These are phyloP conservation scores for Hyphopichia burtonii DNA, from an alignment of 1,139 yeast species.

Conservation along the genomic window DNA sequence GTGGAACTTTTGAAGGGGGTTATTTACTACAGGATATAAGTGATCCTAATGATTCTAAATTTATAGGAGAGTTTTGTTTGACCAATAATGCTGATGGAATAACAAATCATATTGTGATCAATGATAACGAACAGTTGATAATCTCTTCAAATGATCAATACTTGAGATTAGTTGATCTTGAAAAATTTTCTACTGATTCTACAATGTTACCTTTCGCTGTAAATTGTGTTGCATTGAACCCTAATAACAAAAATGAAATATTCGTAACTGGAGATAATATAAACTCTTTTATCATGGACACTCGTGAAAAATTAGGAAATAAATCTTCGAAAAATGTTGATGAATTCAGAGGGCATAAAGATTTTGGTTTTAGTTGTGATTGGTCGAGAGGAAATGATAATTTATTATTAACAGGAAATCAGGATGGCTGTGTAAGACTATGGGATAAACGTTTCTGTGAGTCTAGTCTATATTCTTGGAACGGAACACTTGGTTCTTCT, in stretches of 20 bases:
- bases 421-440: constrained; percentile 56
- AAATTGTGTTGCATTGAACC: constrained; percentile 49
- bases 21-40: constrained; percentile 37
- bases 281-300: constrained; percentile 45
- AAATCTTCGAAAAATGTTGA: constrained; percentile 11
- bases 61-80: constrained; percentile 36
- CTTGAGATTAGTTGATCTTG: constrained; percentile 41
- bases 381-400: constrained; percentile 50
- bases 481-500: constrained; percentile 34
- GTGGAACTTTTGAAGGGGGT: constrained; percentile 60
- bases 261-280: constrained; percentile 53
- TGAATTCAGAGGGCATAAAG: constrained; percentile 47
- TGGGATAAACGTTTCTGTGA: constrained; percentile 47
- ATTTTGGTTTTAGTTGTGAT: constrained; percentile 61
- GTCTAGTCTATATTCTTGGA: constrained; percentile 29
- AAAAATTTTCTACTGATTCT: constrained; percentile 12
- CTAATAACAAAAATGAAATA: constrained; percentile 31
- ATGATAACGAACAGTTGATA: constrained; percentile 24
- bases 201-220: constrained; percentile 44
- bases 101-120: constrained; percentile 50
- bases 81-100: constrained; percentile 51
- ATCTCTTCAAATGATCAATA: constrained; percentile 52
- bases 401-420: constrained; percentile 55
- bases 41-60: constrained; percentile 20
- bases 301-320: constrained; percentile 21